Evolutionary conservation across 2,329 filamentous ascomycete species (phyloP), one percentile per base, ranked within the genome.

Genomic region (Aspergillus novoparasiticus): DNA sequence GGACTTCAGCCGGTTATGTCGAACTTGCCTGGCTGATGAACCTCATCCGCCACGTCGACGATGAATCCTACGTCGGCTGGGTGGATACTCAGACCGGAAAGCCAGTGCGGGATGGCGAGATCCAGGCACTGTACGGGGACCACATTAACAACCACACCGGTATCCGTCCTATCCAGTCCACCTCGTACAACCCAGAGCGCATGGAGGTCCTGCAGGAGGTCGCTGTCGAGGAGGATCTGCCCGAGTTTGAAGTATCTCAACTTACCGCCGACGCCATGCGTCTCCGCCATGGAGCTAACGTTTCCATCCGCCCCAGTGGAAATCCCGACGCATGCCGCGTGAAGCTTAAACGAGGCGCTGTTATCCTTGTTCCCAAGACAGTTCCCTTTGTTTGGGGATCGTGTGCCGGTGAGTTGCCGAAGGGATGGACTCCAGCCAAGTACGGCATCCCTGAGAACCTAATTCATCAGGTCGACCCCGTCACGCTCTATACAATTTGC

Each of bases 1-100:
- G 99, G 83, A 98, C 95, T 11, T 87, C 99, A 16, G 96, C 99
- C 80, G 95, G 95, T 34, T 98, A 94, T 73, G 90, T 99, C 64
- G 95, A 99, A 81, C 99, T 99, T 95, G 94, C 95, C 36, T 99
- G 95, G 95, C 92, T 99, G 79, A 99, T 98, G 94, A 95, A 95
- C 75, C 88, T 98, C 64, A 98, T 99, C 84, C 97, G 94, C 86
- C 96, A 99, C 80, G 92, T 97, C 84, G 98, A 98, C 72, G 95
- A 94, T n/a, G 89, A 90, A 36, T 88, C 91, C 68, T 98, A 99
- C 82, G 93, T 94, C 69, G 95, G 95, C 71, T 99, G 84, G 94
- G 95, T 99, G 62, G 95, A 99, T 75, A 86, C 89, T 76, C 98
- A 98, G 87, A 89, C 92, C 59, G 92, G 92, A 50, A 94, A 98